These are phyloP conservation scores for Ganoderma sinense DNA, from an alignment of 1,284 basidiomycete species.

Conservation along the genomic window DNA sequence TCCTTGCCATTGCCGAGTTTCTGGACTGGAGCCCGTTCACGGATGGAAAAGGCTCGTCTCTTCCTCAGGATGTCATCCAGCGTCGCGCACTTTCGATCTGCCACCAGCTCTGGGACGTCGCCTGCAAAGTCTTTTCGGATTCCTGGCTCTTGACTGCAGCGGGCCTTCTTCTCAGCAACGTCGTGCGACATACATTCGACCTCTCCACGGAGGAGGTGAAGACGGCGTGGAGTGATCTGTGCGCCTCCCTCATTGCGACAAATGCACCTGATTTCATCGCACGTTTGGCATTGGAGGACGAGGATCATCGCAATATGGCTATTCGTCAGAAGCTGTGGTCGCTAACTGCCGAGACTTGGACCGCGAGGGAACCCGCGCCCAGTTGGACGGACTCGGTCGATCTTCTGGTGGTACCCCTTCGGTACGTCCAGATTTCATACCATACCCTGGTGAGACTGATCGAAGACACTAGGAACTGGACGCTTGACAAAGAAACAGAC, in stretches of 20 bases:
- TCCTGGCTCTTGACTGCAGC: constrained; percentile 50
- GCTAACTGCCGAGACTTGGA: constrained; percentile 36
- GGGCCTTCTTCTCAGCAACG: constrained; percentile 48
- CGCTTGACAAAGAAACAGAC: constrained; percentile 24
- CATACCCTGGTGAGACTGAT: background rate
- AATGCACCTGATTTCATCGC: constrained; percentile 37
- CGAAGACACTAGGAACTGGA: constrained; percentile 14
- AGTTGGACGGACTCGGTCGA: constrained; percentile 48
- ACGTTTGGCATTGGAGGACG: constrained; percentile 21
- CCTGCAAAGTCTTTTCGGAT: constrained; percentile 52
- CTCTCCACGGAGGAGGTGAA: constrained; percentile 47
- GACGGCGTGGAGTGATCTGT: constrained; percentile 53
- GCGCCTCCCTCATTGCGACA: constrained; percentile 48
- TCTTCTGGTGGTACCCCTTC: constrained; percentile 54
- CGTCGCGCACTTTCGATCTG: constrained; percentile 44
- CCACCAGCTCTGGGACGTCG: constrained; percentile 55
- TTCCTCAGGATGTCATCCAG: constrained; percentile 37
- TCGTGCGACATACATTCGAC: constrained; percentile 50
- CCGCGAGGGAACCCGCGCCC: constrained; percentile 10
- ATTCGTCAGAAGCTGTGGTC: constrained; percentile 40
- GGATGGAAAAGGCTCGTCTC: background rate
- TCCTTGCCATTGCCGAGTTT: constrained; percentile 35
- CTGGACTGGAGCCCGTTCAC: constrained; percentile 26
- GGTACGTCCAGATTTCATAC: constrained; percentile 41
- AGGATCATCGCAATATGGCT: constrained; percentile 12